Evolutionary conservation across 768 basidiomycete species (phyloP).

Genomic region (Dentipellis fragilis): DNA sequence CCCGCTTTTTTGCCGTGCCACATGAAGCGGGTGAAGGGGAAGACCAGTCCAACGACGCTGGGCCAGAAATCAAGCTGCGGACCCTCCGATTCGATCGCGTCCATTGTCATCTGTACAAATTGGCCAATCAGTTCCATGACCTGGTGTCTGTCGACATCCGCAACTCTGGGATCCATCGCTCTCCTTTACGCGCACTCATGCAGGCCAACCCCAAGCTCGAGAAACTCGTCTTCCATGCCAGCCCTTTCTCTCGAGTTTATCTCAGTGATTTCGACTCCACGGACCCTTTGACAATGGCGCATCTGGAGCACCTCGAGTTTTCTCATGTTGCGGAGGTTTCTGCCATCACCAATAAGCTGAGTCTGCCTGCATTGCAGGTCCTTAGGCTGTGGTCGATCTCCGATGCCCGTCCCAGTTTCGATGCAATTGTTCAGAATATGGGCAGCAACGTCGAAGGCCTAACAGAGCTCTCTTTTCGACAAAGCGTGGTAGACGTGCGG

Average conservation of each 20-base stretch:
- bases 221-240: conserved; percentile 7
- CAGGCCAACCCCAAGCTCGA: conserved; percentile 15
- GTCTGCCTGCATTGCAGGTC: conserved; percentile 3
- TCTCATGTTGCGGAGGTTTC: neutral
- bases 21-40: too few relatives aligned
- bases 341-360: neutral
- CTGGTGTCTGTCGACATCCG: neutral
- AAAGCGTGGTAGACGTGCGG: neutral
- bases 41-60: too few relatives aligned
- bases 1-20: neutral
- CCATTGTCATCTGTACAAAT: neutral
- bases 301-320: conserved; percentile 11
- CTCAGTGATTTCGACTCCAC: neutral
- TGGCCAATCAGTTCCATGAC: conserved; percentile 12
- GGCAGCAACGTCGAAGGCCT: neutral
- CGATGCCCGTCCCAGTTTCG: neutral
- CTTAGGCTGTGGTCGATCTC: neutral
- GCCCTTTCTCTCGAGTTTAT: too few relatives aligned
- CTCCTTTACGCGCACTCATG: conserved; percentile 13
- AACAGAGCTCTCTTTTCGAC: conserved; percentile 5
- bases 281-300: conserved; percentile 1
- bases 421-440: neutral
- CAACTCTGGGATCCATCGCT: neutral
- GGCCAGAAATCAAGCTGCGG: neutral
- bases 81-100: neutral